phyloP scores from a whole-genome alignment of 2,329 filamentous ascomycete genomes.

The Paecilomyces variotii region DNA sequence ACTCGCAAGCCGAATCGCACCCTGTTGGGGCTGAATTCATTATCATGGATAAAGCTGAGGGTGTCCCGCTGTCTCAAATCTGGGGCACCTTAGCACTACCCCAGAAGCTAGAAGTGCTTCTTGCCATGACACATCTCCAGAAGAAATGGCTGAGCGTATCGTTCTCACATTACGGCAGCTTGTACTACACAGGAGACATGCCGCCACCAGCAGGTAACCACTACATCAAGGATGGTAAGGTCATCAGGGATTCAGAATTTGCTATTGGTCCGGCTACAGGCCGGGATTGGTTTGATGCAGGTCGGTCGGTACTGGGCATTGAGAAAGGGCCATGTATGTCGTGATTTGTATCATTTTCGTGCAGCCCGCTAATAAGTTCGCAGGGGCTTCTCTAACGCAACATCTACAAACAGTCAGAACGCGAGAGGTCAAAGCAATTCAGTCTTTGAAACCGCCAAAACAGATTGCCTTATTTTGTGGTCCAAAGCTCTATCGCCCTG shows the following conservation, averaged over 20 bases:
- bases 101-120: constrained; percentile 18
- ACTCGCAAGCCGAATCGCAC: constrained; percentile 11
- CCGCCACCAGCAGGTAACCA: constrained; percentile 10
- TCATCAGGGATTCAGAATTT: neutral
- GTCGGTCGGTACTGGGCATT: too few relatives aligned
- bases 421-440: constrained; percentile 17
- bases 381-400: too few relatives aligned
- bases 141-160: constrained; percentile 19
- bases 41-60: constrained; percentile 15
- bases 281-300: too few relatives aligned
- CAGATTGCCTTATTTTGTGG: constrained; percentile 20
- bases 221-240: constrained; percentile 15
- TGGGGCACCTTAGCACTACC: constrained; percentile 8
- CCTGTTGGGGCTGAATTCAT: constrained; percentile 15
- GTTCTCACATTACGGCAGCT: constrained; percentile 21
- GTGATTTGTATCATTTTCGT: too few relatives aligned
- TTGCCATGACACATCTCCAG: constrained; percentile 18
- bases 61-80: constrained; percentile 13
- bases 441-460: constrained; percentile 15
- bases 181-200: constrained; percentile 18
- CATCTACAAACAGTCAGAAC: constrained; percentile 17
- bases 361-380: too few relatives aligned
- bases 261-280: too few relatives aligned
- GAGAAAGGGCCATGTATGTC: too few relatives aligned
- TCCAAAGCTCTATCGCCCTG: constrained; percentile 18